These are phyloP conservation scores for Phytopythium vexans DNA, from an alignment of 352 stramenopile species.

Conservation along the genomic window DNA sequence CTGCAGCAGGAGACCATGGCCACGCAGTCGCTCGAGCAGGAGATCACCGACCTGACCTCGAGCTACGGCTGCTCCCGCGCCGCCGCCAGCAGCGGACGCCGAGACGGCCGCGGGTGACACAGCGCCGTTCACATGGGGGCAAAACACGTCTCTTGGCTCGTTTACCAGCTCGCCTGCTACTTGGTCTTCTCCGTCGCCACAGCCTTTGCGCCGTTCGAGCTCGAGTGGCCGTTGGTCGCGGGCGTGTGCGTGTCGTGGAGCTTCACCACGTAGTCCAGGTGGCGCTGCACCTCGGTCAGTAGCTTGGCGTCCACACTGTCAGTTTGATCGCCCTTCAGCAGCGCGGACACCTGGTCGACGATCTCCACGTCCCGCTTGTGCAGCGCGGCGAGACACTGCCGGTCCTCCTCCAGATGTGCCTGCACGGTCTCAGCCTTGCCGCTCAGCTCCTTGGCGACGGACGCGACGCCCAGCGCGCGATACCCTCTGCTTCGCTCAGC, in stretches of 20 bases:
- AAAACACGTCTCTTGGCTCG: too few relatives aligned
- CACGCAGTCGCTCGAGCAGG: constrained; percentile 64
- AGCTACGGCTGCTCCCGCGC: too few relatives aligned
- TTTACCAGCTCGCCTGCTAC: too few relatives aligned
- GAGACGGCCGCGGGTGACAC: too few relatives aligned
- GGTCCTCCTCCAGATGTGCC: constrained; percentile 49
- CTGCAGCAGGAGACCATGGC: constrained; percentile 71
- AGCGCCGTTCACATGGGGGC: too few relatives aligned
- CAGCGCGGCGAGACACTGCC: constrained; percentile 38
- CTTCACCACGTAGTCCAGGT: constrained; percentile 62
- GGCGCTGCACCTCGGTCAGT: constrained; percentile 50
- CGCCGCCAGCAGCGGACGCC: too few relatives aligned
- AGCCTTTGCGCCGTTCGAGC: background rate
- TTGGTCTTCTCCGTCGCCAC: too few relatives aligned
- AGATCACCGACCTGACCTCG: constrained; percentile 64
- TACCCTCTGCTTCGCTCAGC: constrained; percentile 46
- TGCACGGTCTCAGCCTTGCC: constrained; percentile 35
- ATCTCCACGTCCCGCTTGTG: constrained; percentile 52
- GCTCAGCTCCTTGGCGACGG: constrained; percentile 48
- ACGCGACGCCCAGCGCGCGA: constrained; percentile 44
- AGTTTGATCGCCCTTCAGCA: constrained; percentile 15
- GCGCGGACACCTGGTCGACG: constrained; percentile 20
- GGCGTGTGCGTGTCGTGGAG: constrained; percentile 25
- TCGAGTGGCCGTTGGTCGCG: background rate
- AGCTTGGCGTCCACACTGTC: constrained; percentile 33